These are phyloP conservation scores for Phylloporus scabripes DNA, from an alignment of 768 basidiomycete species.

Conservation along the genomic window DNA sequence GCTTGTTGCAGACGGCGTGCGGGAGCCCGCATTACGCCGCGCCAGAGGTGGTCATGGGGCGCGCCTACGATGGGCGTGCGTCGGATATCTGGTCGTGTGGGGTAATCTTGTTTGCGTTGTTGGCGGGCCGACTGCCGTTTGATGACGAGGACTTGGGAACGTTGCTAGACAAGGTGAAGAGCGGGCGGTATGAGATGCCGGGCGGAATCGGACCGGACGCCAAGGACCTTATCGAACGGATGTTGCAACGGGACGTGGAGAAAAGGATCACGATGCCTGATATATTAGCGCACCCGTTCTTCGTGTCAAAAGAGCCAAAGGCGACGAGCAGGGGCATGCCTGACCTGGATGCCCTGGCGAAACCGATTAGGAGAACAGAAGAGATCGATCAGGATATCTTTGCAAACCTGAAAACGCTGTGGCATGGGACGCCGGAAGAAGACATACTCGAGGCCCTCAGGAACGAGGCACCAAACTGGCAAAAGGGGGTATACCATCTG, in stretches of 20 bases:
- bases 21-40: conserved; percentile 95
- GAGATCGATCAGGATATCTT: conserved; percentile 89
- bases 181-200: conserved; percentile 72
- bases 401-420: conserved; percentile 85
- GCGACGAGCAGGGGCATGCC: conserved; percentile 42
- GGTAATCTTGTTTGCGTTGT: conserved; percentile 85
- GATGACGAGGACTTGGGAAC: conserved; percentile 79
- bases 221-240: conserved; percentile 68
- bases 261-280: conserved; percentile 79
- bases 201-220: conserved; percentile 61
- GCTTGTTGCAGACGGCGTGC: conserved; percentile 75
- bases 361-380: conserved; percentile 53
- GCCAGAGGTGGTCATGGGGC: conserved; percentile 83
- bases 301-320: conserved; percentile 49
- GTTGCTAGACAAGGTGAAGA: conserved; percentile 77
- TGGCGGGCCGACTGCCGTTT: conserved; percentile 85
- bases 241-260: conserved; percentile 73
- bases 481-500: conserved; percentile 93
- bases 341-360: conserved; percentile 60
- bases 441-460: conserved; percentile 66
- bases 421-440: conserved; percentile 73
- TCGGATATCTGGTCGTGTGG: conserved; percentile 98
- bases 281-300: conserved; percentile 79
- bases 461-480: conserved; percentile 74
- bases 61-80: conserved; percentile 77